phyloP scores from a whole-genome alignment of 176 grass and related monocot species.

The Otatea glauca region DNA sequence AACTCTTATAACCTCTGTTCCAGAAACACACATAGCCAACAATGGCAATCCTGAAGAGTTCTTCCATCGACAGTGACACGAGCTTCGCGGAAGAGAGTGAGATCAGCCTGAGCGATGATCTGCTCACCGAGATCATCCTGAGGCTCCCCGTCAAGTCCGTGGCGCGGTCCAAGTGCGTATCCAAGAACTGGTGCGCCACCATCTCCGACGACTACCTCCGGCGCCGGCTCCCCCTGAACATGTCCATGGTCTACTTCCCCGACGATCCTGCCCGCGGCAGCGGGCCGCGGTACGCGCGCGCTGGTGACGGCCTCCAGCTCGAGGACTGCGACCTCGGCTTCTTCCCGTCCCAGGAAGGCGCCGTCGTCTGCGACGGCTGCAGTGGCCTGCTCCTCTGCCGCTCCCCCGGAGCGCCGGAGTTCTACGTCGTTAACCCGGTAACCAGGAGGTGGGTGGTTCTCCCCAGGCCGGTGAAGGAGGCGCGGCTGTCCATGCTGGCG shows the following conservation, averaged over 20 bases:
- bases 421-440: slow-evolving; percentile 62
- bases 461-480: slow-evolving; percentile 34
- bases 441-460: slow-evolving; percentile 51
- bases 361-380: slow-evolving; percentile 50
- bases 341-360: slow-evolving; percentile 46
- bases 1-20: neutral
- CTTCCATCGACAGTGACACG: neutral
- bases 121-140: slow-evolving; percentile 59
- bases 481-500: slow-evolving; percentile 57
- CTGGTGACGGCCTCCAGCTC: neutral
- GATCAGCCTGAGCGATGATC: slow-evolving; percentile 35
- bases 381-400: slow-evolving; percentile 66
- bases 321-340: slow-evolving; percentile 50
- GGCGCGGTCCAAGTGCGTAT: slow-evolving; percentile 60
- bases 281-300: slow-evolving; percentile 47
- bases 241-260: slow-evolving; percentile 56
- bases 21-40: neutral
- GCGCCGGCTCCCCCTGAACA: slow-evolving; percentile 41
- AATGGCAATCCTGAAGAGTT: slow-evolving; percentile 18
- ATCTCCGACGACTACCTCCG: slow-evolving; percentile 57
- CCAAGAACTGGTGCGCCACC: slow-evolving; percentile 57
- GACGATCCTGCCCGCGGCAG: neutral
- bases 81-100: neutral
- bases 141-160: slow-evolving; percentile 56
- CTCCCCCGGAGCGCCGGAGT: neutral